Evolutionary conservation across 768 basidiomycete species (phyloP).

Genomic region (Lenzites betulinus): DNA sequence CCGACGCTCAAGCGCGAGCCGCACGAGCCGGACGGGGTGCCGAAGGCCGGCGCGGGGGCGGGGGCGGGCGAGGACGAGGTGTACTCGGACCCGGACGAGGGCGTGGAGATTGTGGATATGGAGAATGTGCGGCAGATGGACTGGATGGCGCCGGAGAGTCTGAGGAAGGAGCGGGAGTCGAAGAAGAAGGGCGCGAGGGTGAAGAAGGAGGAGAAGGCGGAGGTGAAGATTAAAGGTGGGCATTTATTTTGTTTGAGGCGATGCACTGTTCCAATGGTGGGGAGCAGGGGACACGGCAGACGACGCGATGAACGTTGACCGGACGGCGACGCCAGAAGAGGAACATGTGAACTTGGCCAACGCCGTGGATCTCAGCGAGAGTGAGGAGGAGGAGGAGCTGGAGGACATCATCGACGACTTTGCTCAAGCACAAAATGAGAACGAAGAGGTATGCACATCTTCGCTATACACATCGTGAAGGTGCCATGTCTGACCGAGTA

Average conservation of each 20-base stretch:
- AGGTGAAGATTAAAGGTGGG: conserved; percentile 38
- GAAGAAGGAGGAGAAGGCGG: conserved; percentile 47
- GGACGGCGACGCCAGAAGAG: conserved; percentile 5
- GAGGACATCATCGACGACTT: conserved; percentile 80
- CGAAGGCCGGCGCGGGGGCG: conserved; percentile 34
- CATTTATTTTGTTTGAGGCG: neutral
- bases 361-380: conserved; percentile 70
- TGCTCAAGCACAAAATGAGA: conserved; percentile 39
- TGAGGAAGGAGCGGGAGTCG: conserved; percentile 45
- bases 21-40: conserved; percentile 20
- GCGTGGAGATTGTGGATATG: conserved; percentile 86
- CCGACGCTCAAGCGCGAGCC: conserved; percentile 44
- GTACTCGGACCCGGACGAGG: conserved; percentile 88
- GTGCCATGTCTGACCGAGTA: neutral
- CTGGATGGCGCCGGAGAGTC: conserved; percentile 84
- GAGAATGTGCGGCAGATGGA: conserved; percentile 76
- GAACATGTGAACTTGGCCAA: conserved; percentile 51
- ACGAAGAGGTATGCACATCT: conserved; percentile 40
- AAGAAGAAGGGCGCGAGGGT: conserved; percentile 29
- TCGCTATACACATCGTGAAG: neutral
- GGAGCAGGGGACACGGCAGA: conserved; percentile 15
- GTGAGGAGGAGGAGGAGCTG: conserved; percentile 77
- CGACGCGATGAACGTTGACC: conserved; percentile 31
- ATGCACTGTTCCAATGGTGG: neutral
- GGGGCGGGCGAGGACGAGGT: conserved; percentile 57